phyloP scores from a whole-genome alignment of 768 basidiomycete genomes.

The Mrakia frigida region DNA sequence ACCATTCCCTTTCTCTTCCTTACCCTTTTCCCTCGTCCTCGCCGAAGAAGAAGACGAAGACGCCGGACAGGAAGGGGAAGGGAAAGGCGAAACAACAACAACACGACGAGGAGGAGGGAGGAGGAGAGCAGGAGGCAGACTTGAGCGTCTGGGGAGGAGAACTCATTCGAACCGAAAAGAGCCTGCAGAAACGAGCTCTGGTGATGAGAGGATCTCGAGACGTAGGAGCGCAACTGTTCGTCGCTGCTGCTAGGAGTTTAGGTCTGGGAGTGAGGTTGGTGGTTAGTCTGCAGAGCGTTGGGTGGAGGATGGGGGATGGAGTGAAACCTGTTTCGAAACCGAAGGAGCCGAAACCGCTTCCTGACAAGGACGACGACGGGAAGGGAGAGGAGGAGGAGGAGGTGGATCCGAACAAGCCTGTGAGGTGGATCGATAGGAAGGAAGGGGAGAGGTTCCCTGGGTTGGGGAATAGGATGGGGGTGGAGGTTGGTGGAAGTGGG shows the following conservation, averaged over 20 bases:
- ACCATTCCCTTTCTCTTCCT: constrained; percentile 50
- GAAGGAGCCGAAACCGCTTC: constrained; percentile 39
- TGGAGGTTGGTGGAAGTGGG: neutral
- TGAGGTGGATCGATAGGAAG: constrained; percentile 29
- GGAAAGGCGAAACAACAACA: neutral
- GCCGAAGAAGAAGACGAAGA: constrained; percentile 40
- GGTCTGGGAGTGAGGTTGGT: constrained; percentile 82
- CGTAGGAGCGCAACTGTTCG: constrained; percentile 83
- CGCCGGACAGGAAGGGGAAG: constrained; percentile 4
- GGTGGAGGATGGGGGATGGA: constrained; percentile 62
- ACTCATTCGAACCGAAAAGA: constrained; percentile 67
- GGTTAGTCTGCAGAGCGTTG: constrained; percentile 83
- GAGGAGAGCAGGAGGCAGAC: neutral
- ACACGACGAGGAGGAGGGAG: neutral
- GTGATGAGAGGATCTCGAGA: constrained; percentile 76
- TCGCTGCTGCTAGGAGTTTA: constrained; percentile 76
- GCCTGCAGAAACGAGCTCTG: constrained; percentile 87
- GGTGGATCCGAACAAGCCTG: constrained; percentile 14
- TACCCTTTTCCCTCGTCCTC: neutral
- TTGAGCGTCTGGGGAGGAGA: constrained; percentile 52
- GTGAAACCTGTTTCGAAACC: neutral
- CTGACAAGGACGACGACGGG: constrained; percentile 38
- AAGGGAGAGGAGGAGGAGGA: constrained; percentile 43
- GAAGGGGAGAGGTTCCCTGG: constrained; percentile 25
- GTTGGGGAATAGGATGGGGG: constrained; percentile 7